Evolutionary conservation across 345 rosid genomes (phyloP).

Genomic region (Aquilaria malaccensis): DNA sequence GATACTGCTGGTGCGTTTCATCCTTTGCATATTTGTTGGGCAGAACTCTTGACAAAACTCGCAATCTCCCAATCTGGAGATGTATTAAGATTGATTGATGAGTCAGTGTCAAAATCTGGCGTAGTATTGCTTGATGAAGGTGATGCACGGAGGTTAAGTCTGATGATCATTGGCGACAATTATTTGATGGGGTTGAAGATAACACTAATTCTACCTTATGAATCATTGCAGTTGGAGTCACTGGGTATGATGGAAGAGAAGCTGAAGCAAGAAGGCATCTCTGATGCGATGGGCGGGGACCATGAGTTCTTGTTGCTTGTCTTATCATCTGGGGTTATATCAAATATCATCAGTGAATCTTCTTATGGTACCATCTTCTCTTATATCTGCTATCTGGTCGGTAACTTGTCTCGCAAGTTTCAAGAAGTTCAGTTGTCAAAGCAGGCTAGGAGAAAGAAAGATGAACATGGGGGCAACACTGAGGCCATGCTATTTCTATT

Average conservation of each 20-base stretch:
- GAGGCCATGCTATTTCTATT: conserved; percentile 28
- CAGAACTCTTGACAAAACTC: conserved; percentile 44
- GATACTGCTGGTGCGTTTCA: conserved; percentile 31
- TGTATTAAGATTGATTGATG: conserved; percentile 53
- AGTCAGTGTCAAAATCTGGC: conserved; percentile 40
- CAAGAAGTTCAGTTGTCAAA: conserved; percentile 46
- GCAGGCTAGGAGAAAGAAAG: conserved; percentile 15
- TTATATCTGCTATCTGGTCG: conserved; percentile 61
- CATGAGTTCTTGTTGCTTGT: conserved; percentile 51
- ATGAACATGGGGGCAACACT: conserved; percentile 15
- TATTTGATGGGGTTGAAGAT: conserved; percentile 49
- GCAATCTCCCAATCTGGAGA: conserved; percentile 28
- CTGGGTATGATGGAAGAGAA: conserved; percentile 49
- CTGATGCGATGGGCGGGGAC: conserved; percentile 34
- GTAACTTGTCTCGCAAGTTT: conserved; percentile 53
- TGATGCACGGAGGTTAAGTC: conserved; percentile 43
- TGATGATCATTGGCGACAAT: conserved; percentile 26
- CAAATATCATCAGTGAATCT: conserved; percentile 39
- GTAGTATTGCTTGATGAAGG: conserved; percentile 51
- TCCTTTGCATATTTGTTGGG: conserved; percentile 83
- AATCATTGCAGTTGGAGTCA: conserved; percentile 40
- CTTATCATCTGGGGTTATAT: conserved; percentile 52
- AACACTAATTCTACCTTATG: conserved; percentile 67
- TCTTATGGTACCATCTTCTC: conserved; percentile 46
- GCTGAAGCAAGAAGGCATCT: conserved; percentile 54